Conservation (phyloP, 2,329 filamentous ascomycete species). For the Hypoxylon sp. region DNA sequence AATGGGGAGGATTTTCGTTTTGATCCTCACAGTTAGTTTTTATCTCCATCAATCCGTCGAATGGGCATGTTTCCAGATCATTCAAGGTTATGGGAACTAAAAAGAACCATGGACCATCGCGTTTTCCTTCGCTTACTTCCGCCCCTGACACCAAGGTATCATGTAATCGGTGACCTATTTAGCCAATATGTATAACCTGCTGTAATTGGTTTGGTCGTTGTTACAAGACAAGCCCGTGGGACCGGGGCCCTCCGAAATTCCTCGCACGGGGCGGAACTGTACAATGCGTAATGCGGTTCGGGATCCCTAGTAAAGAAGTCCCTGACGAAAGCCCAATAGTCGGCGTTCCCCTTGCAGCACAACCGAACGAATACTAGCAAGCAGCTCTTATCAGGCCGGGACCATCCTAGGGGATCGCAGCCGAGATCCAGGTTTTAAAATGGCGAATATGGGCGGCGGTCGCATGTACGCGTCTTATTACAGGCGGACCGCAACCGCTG, state of each 20-base stretch:
- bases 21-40: not conserved
- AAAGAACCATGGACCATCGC: slow-evolving; percentile 26
- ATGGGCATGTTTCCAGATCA: slow-evolving; percentile 40
- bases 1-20: not conserved
- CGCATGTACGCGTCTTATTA: slow-evolving; percentile 22
- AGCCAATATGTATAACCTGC: slow-evolving; percentile 21
- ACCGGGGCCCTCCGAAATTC: slow-evolving; percentile 26
- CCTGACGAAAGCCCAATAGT: slow-evolving; percentile 34
- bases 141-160: slow-evolving; percentile 43
- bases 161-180: slow-evolving; percentile 34
- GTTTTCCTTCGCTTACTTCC: slow-evolving; percentile 50
- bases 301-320: slow-evolving; percentile 42
- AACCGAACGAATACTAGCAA: slow-evolving; percentile 20
- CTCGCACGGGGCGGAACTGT: slow-evolving; percentile 35
- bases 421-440: slow-evolving; percentile 30
- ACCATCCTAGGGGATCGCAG: slow-evolving; percentile 33
- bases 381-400: slow-evolving; percentile 20
- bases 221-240: slow-evolving; percentile 40
- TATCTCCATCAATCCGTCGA: slow-evolving; percentile 29
- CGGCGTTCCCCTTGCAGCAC: slow-evolving; percentile 40
- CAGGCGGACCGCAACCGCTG: slow-evolving; percentile 40
- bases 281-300: slow-evolving; percentile 37
- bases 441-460: slow-evolving; percentile 23
- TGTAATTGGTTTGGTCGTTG: slow-evolving; percentile 29
- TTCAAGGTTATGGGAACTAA: slow-evolving; percentile 25